Evolutionary conservation across 257 asterid species (phyloP).

Genomic region (Fraxinus americana): DNA sequence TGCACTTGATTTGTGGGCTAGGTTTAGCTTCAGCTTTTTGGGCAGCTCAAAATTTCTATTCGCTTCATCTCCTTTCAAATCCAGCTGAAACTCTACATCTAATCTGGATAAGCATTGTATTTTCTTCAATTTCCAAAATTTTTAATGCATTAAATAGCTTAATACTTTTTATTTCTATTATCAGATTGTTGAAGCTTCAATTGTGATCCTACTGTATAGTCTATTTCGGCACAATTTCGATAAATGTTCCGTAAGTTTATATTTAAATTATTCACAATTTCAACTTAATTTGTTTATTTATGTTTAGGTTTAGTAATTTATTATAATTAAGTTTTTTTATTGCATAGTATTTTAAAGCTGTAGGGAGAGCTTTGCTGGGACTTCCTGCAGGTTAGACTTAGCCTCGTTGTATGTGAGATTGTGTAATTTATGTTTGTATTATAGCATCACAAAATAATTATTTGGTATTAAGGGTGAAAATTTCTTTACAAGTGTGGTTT

Average conservation of each 20-base stretch:
- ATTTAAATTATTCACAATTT: neutral
- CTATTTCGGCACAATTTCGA: slow-evolving; percentile 50
- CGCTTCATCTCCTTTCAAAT: slow-evolving; percentile 46
- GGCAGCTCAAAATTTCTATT: slow-evolving; percentile 46
- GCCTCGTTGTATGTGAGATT: slow-evolving; percentile 10
- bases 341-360: slow-evolving; percentile 66
- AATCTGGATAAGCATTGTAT: slow-evolving; percentile 50
- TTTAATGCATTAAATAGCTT: neutral
- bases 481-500: neutral
- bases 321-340: slow-evolving; percentile 4
- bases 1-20: slow-evolving; percentile 64
- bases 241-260: slow-evolving; percentile 58
- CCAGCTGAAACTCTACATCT: slow-evolving; percentile 59
- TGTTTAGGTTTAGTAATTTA: neutral
- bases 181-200: slow-evolving; percentile 62
- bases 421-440: neutral
- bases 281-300: neutral
- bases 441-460: neutral
- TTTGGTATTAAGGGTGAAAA: neutral
- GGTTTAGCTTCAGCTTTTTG: slow-evolving; percentile 62
- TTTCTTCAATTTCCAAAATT: neutral
- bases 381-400: slow-evolving; percentile 78
- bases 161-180: slow-evolving; percentile 5
- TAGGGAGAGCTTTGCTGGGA: slow-evolving; percentile 65
- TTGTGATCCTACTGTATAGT: slow-evolving; percentile 60